A percentile compares a stretch with the other conserved stretches of the same genome.
Conservation (phyloP, 1,139 yeast species). For the Pichia sp. region DNA sequence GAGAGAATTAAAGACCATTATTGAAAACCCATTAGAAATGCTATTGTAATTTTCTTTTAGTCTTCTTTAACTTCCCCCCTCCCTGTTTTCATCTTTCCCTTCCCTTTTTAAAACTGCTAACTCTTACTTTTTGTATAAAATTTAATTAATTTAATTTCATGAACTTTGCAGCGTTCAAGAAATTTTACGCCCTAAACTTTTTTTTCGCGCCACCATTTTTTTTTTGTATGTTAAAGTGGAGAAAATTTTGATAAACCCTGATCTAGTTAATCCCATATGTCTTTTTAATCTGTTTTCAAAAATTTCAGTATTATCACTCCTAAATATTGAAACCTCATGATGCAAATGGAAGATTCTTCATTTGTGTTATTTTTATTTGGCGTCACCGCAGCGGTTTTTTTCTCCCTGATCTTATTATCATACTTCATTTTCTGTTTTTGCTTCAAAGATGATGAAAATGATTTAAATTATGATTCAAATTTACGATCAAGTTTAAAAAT, state of each 20-base stretch:
- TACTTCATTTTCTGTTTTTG: conserved; percentile 5
- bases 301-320: no score
- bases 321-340: background rate
- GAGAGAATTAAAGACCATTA: conserved; percentile 80
- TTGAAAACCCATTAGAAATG: conserved; percentile 95
- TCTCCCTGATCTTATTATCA: conserved; percentile 1
- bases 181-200: no score
- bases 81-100: background rate
- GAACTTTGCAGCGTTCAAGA: no score
- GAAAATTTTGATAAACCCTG: no score
- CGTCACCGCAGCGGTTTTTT: conserved; percentile 1
- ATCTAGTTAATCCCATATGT: no score
- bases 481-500: conserved; percentile 3
- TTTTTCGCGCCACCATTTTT: no score
- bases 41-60: conserved; percentile 46
- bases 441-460: conserved; percentile 2
- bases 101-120: no score
- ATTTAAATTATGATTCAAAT: background rate
- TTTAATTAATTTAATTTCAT: no score
- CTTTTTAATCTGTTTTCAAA: no score
- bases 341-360: conserved; percentile 1
- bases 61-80: background rate
- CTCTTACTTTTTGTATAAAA: no score
- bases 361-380: conserved; percentile 9
- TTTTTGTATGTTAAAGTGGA: no score